These are phyloP conservation scores for Rubia peregrina DNA, from an alignment of 305 asterid genomes.

Conservation along the genomic window DNA sequence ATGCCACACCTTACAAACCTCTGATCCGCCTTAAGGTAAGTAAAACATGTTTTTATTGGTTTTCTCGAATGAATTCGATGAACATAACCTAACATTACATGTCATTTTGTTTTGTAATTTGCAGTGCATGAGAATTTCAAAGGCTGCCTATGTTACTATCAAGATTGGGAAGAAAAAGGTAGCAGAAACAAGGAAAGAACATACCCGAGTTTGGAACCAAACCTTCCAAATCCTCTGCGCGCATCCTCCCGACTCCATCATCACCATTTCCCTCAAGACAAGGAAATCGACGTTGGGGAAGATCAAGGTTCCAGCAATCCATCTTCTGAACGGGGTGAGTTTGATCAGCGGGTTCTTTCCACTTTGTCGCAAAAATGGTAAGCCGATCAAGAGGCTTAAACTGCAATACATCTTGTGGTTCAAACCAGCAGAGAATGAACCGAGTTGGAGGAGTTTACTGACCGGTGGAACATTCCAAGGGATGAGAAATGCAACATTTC, in stretches of 20 bases:
- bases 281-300: conserved; percentile 50
- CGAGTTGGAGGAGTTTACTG: conserved; percentile 47
- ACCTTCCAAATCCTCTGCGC: conserved; percentile 81
- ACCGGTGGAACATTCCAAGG: conserved; percentile 54
- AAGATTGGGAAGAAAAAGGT: conserved; percentile 53
- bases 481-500: conserved; percentile 55
- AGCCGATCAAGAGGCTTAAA: conserved; percentile 42
- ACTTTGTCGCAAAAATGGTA: conserved; percentile 39
- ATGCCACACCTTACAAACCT: conserved; percentile 42
- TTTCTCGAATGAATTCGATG: background rate
- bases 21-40: conserved; percentile 44
- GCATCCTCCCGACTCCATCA: conserved; percentile 48
- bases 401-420: conserved; percentile 68
- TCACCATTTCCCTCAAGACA: conserved; percentile 56
- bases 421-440: conserved; percentile 57
- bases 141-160: conserved; percentile 61
- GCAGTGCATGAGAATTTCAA: conserved; percentile 56
- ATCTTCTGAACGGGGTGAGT: conserved; percentile 44
- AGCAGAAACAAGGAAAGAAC: conserved; percentile 57
- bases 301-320: conserved; percentile 36
- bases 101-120: conserved; percentile 2
- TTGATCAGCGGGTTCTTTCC: conserved; percentile 70
- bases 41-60: too few species aligned
- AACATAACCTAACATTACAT: background rate
- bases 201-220: conserved; percentile 64